phyloP scores from a whole-genome alignment of 139 green algal species.

The Haematococcus lacustris region DNA sequence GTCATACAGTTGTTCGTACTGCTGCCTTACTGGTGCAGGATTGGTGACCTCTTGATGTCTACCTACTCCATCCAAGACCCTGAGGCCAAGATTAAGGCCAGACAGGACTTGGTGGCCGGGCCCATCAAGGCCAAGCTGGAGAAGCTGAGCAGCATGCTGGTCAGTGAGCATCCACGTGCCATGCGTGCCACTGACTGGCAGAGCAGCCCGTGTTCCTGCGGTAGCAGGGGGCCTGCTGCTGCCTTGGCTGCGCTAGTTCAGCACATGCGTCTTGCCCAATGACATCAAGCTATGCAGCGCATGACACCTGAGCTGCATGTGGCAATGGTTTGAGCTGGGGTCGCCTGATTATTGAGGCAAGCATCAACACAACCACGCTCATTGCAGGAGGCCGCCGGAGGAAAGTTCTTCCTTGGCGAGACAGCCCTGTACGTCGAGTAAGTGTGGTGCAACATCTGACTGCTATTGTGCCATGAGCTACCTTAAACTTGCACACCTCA shows the following conservation, averaged over 20 bases:
- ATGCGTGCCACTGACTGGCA: not conserved
- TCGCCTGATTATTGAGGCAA: not conserved
- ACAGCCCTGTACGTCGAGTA: not conserved
- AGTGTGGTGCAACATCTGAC: not conserved
- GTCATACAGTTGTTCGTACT: not conserved
- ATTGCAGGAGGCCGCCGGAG: not conserved
- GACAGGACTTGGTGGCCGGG: not conserved
- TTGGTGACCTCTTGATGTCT: not conserved
- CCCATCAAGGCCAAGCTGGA: conserved; percentile 8
- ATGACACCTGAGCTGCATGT: not conserved
- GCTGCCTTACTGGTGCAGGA: not conserved
- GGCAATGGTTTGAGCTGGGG: not conserved
- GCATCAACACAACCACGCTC: no score
- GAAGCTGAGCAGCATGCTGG: conserved; percentile 5
- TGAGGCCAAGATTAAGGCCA: conserved; percentile 2
- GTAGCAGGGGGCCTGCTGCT: not conserved
- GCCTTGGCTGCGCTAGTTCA: not conserved
- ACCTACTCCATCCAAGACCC: conserved; percentile 5
- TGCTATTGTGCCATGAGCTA: not conserved
- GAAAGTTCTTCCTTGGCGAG: conserved; percentile 1
- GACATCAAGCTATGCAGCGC: not conserved
- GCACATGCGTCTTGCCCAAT: not conserved
- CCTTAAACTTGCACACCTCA: not conserved
- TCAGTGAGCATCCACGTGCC: not conserved
- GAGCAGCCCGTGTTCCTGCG: not conserved